Base-by-base conservation (phyloP, 371 early-diverging fungal species). In the Rhizopus sp. region DNA sequence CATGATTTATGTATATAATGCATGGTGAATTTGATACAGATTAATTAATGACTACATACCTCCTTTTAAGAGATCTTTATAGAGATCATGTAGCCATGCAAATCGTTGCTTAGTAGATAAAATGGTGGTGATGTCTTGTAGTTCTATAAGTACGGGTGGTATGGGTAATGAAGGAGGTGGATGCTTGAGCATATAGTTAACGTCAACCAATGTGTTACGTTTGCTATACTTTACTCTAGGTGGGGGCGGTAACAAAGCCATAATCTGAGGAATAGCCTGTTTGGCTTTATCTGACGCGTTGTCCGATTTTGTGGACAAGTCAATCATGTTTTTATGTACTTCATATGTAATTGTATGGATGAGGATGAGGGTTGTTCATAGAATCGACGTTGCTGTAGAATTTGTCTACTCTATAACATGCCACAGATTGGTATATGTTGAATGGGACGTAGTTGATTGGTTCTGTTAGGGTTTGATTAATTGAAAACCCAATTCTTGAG, bases 401-500 rank as follows among this genome's bases (percentile, higher is more conserved):
- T 17, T 37, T 37, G 38, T 10, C 38, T 5, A 37, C 7, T 57
- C 5, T 57, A 33, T 64, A 41, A 17, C 53, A 55, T 2, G 70
- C 59, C n/a, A 72, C 54, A 6, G 50, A 61, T 3, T 63, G 66
- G 39, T 72, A 72, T 3, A 77, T 23, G 2, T 72, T 55, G 7
- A 72, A 59, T 2, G 77, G 72, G 5, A 70, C n/a, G 37, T 72
- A 77, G 54, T 69, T 69, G 30, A 72, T 54, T 0, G 60, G 45
- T 48, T 71, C 70, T 4, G 69, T 48, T 0, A 55, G 10, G 16
- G 71, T 65, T 15, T 71, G 64, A 39, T 74, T 77, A 41, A 77
- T 72, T 4, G 72, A 70, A 30, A 68, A 63, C 17, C 57, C 41
- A 10, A 64, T 67, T 3, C 71, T 74, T 3, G 74, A 66, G 3